Evolutionary conservation across 176 grass and related monocot species (phyloP), one percentile per base, ranked within the genome.

Genomic region (Tillandsia fasciculata): DNA sequence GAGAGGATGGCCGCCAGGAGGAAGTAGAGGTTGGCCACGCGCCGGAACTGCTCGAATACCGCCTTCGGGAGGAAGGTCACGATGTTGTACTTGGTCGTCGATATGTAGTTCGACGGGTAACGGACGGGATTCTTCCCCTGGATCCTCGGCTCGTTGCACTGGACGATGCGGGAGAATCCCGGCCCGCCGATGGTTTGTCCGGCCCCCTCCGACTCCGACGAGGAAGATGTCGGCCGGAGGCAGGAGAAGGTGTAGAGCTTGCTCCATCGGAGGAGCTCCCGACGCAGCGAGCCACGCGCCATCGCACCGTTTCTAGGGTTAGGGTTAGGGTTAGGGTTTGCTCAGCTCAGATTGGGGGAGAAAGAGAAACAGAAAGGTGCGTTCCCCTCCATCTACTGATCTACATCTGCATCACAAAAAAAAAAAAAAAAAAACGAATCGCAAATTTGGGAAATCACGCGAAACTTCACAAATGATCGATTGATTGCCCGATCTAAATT

Each of bases 21-120:
- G 79, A 99, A 99, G 75, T 93, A 99, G 63, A 93, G 51, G 77
- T 99, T 99, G 66, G 94, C 94, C 54, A 93, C 90, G n/a, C 94
- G 84, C 10, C 94, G 84, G 87, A 99, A 99, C 77, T 99, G 94
- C 81, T 99, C 94, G 72, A 93, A 99, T 53, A 99, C 78, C 65
- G 94, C 94, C 78, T 99, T 93, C 47, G 94, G 94, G 50, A 99
- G 71, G 80, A 99, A 99, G 73, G 89, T 99, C 69, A 99, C 49
- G 33, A 90, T 13, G 74, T 99, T 99, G 69, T 99, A 99, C 81
- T 99, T 99, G 80, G 94, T 99, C 65, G 94, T 99, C 73, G 84
- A 86, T 74, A 93, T 88, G 67, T 93, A 88, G 78, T 99, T 99
- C 17, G 74, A 79, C 26, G 83, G 72, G 87, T 99, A 99, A 52